Conservation (phyloP, 371 early-diverging fungal genomes). For the Mucor racemosus region DNA sequence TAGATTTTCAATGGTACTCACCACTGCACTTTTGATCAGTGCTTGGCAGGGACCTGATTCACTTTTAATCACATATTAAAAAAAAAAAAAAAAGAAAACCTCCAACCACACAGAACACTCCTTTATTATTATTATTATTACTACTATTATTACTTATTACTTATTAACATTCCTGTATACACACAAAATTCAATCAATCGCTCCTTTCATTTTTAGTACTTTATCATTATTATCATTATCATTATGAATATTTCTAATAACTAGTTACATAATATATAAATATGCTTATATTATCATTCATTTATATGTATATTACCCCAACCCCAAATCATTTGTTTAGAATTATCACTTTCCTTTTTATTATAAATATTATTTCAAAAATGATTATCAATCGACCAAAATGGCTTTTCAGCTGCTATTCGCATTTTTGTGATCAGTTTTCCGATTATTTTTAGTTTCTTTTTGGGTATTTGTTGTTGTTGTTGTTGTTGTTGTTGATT, state of each 20-base stretch:
- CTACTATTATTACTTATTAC: no score
- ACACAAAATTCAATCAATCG: not conserved
- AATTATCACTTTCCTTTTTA: constrained; percentile 1
- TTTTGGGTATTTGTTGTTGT: not conserved
- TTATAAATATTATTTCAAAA: constrained; percentile 6
- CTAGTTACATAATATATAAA: not conserved
- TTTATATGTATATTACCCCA: not conserved
- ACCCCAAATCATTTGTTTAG: not conserved
- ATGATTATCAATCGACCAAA: constrained; percentile 25
- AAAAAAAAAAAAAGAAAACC: not conserved
- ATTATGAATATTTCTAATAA: not conserved
- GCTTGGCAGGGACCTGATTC: constrained; percentile 64
- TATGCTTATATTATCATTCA: not conserved
- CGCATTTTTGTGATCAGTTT: constrained; percentile 22
- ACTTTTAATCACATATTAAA: constrained; percentile 39
- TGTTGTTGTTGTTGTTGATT: not conserved
- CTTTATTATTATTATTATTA: not conserved
- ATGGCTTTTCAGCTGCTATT: constrained; percentile 29
- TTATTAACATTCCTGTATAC: constrained; percentile 5
- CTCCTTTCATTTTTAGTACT: not conserved
- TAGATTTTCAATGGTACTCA: constrained; percentile 62
- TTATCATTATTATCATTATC: not conserved
- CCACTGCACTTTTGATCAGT: constrained; percentile 62
- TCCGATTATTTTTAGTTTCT: not conserved
- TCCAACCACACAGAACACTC: not conserved